Conservation (phyloP, 305 asterid species). For the Coffea humblotiana region DNA sequence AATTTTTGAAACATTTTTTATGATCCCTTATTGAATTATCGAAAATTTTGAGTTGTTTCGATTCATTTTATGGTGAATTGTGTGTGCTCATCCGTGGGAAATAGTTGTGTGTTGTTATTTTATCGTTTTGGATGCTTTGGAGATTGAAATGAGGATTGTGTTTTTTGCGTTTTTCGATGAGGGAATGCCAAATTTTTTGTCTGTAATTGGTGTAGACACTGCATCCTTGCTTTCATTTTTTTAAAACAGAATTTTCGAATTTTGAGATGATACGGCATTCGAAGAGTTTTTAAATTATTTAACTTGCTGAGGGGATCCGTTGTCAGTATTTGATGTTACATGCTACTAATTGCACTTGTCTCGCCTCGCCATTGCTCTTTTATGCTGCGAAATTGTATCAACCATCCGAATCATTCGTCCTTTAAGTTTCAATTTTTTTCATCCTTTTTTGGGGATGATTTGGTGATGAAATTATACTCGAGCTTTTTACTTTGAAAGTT, state of each 20-base stretch:
- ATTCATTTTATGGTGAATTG: background rate
- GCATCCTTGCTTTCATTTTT: background rate
- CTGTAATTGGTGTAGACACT: background rate
- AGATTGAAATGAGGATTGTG: conserved; percentile 8
- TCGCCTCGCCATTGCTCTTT: background rate
- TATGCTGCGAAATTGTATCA: background rate
- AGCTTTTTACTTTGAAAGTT: background rate
- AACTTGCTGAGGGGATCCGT: conserved; percentile 6
- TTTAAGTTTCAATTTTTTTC: background rate
- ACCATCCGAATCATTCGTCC: background rate
- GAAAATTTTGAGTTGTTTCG: background rate
- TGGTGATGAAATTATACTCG: background rate
- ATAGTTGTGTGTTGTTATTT: background rate
- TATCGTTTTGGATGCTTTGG: conserved; percentile 19
- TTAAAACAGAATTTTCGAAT: background rate
- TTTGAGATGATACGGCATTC: conserved; percentile 13
- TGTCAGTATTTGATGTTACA: background rate
- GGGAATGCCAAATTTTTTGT: conserved; percentile 2
- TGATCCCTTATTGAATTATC: background rate
- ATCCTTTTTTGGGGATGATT: background rate
- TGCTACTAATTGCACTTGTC: background rate
- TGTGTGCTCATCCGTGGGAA: conserved; percentile 11
- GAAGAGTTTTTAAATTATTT: conserved; percentile 5
- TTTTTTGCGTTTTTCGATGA: conserved; percentile 4
- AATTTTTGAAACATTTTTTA: conserved; percentile 25